Conservation (phyloP, 2,329 filamentous ascomycete genomes). For the Hypoxylon sp. region DNA sequence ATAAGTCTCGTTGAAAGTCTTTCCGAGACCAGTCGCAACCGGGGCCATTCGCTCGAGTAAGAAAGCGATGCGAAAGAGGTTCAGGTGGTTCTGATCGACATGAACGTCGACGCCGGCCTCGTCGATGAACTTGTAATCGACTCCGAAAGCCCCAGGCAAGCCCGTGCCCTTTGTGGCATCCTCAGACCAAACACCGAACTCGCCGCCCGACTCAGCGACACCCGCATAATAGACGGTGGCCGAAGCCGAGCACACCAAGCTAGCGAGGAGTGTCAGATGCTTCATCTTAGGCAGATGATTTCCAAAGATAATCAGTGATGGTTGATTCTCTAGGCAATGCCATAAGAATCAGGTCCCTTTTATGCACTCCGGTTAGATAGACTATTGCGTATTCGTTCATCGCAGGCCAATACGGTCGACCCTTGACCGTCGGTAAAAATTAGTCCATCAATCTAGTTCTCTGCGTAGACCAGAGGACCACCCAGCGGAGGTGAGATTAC, state of each 20-base stretch:
- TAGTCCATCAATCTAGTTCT: constrained; percentile 5
- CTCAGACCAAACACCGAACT: constrained; percentile 55
- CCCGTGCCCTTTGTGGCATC: constrained; percentile 50
- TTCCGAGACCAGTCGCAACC: constrained; percentile 53
- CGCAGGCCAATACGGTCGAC: background rate
- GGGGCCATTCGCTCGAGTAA: constrained; percentile 61
- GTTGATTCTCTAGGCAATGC: background rate
- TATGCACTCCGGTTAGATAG: constrained; percentile 5
- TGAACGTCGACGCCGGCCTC: constrained; percentile 54
- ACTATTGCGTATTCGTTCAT: background rate
- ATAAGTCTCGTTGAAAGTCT: constrained; percentile 60
- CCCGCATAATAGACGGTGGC: constrained; percentile 58
- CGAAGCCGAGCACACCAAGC: constrained; percentile 41
- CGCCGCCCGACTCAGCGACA: constrained; percentile 56
- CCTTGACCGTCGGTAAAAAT: background rate
- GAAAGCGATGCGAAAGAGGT: constrained; percentile 59
- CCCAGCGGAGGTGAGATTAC: constrained; percentile 27
- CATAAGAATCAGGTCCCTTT: background rate
- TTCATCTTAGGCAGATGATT: constrained; percentile 34
- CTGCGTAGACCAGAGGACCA: background rate
- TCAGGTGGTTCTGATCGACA: constrained; percentile 56
- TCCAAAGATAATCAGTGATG: background rate
- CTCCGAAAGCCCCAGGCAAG: constrained; percentile 58
- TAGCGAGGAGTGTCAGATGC: constrained; percentile 25
- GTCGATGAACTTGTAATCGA: constrained; percentile 60